Evolutionary conservation across 2,329 filamentous ascomycete genomes (phyloP).

Genomic region (Zopfia rhizophila): DNA sequence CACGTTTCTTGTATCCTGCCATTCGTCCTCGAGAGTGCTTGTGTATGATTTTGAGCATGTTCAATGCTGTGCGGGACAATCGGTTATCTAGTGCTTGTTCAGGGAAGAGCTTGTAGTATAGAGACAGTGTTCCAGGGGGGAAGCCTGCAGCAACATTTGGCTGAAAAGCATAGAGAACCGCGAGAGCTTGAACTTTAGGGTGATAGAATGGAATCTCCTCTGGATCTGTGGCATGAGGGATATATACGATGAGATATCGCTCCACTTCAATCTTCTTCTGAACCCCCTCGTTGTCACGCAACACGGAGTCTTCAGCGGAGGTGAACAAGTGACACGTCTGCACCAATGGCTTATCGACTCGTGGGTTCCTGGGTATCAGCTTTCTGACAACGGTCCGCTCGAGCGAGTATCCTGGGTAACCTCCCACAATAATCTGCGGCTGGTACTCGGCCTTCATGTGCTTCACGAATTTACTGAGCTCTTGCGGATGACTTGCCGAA

Average conservation of each 20-base stretch:
- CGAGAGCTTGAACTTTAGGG: constrained; percentile 77
- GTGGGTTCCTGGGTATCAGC: constrained; percentile 83
- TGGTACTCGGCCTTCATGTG: constrained; percentile 59
- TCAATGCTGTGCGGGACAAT: constrained; percentile 73
- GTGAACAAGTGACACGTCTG: constrained; percentile 84
- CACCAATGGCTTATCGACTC: constrained; percentile 77
- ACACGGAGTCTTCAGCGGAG: constrained; percentile 29
- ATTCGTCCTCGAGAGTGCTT: constrained; percentile 76
- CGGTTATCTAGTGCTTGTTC: constrained; percentile 57
- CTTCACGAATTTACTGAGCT: constrained; percentile 57
- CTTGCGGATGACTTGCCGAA: constrained; percentile 39
- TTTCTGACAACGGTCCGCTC: constrained; percentile 76
- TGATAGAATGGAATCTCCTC: constrained; percentile 87
- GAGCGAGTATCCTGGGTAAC: constrained; percentile 53
- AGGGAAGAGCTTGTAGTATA: constrained; percentile 64
- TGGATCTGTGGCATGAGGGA: constrained; percentile 73
- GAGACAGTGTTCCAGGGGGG: constrained; percentile 55
- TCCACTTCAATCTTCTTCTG: constrained; percentile 39
- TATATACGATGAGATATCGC: constrained; percentile 75
- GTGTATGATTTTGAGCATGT: constrained; percentile 73
- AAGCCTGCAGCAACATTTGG: constrained; percentile 27
- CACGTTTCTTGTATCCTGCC: constrained; percentile 79
- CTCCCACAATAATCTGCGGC: constrained; percentile 38
- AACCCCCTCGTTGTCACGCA: constrained; percentile 27
- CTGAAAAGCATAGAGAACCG: constrained; percentile 77